Conservation (phyloP, 2,329 filamentous ascomycete genomes). For the Davidsoniella australis region DNA sequence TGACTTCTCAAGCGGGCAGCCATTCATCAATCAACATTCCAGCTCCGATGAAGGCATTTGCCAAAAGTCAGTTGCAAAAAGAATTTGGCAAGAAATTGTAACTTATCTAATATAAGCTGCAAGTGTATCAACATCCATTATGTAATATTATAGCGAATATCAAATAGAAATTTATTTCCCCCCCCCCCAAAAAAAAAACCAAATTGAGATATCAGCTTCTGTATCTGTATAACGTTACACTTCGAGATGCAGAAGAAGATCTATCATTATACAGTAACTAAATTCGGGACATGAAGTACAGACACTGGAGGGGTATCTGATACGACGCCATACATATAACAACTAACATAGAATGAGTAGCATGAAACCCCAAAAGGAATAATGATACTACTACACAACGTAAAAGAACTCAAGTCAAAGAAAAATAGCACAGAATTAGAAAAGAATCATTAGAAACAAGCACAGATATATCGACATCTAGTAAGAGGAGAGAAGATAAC, state of each 20-base stretch:
- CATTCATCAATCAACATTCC: conserved; percentile 4
- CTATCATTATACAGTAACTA: too few species aligned
- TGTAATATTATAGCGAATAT: neutral
- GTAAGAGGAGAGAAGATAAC: neutral
- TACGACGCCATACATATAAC: too few species aligned
- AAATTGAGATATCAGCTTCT: too few species aligned
- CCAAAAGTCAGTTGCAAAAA: conserved; percentile 10
- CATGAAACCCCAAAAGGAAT: too few species aligned
- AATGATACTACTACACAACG: neutral
- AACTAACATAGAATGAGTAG: too few species aligned
- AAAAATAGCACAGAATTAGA: neutral
- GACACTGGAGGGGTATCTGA: too few species aligned
- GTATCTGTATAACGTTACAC: too few species aligned
- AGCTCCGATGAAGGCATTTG: conserved; percentile 12
- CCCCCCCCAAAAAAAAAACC: too few species aligned
- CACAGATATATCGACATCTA: too few species aligned
- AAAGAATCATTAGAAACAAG: neutral
- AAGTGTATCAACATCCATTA: neutral
- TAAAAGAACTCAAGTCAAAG: neutral
- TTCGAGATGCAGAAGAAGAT: too few species aligned
- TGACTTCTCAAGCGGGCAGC: neutral
- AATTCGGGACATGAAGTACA: too few species aligned
- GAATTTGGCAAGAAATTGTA: conserved; percentile 15
- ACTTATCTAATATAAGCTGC: neutral
- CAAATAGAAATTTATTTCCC: too few species aligned